These are phyloP conservation scores for Suillus alpinus DNA, from an alignment of 768 basidiomycete genomes.

Conservation along the genomic window DNA sequence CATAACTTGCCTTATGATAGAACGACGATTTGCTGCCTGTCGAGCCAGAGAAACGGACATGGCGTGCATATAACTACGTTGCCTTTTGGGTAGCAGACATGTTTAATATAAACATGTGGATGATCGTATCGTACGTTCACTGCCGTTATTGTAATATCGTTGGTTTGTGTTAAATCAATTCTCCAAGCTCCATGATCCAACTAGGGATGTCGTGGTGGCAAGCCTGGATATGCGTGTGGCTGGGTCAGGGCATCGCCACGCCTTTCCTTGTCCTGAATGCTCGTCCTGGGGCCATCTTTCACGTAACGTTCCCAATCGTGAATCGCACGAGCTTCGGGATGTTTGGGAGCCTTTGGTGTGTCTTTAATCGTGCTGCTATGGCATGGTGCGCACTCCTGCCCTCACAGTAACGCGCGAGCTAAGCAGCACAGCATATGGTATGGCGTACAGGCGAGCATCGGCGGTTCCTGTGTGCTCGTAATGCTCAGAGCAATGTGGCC, in stretches of 20 bases:
- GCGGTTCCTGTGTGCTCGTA: slow-evolving; percentile 73
- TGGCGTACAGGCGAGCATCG: slow-evolving; percentile 78
- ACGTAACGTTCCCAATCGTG: slow-evolving; percentile 76
- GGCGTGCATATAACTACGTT: slow-evolving; percentile 64
- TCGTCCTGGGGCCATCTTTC: slow-evolving; percentile 72
- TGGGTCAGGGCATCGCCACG: slow-evolving; percentile 56
- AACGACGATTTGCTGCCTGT: slow-evolving; percentile 76
- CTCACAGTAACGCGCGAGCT: slow-evolving; percentile 15
- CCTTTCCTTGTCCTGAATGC: slow-evolving; percentile 77
- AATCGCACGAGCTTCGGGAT: slow-evolving; percentile 75
- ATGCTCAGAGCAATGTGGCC: slow-evolving; percentile 80
- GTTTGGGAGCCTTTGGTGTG: slow-evolving; percentile 77
- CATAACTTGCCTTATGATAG: slow-evolving; percentile 30
- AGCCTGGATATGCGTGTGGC: slow-evolving; percentile 78
- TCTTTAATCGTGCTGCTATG: slow-evolving; percentile 73
- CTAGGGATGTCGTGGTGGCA: slow-evolving; percentile 80
- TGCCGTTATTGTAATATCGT: too few species aligned
- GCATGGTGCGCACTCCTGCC: slow-evolving; percentile 50
- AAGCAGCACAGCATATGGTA: slow-evolving; percentile 59
- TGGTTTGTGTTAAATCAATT: not conserved
- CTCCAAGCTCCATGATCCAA: slow-evolving; percentile 54
- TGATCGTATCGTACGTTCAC: slow-evolving; percentile 53
- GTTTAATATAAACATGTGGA: slow-evolving; percentile 82
- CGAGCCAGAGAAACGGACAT: slow-evolving; percentile 57
- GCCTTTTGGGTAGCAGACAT: slow-evolving; percentile 80